Evolutionary conservation across 2,329 filamentous ascomycete genomes (phyloP), one percentile per base, ranked within the genome.

Genomic region (Epichloe gansuensis): DNA sequence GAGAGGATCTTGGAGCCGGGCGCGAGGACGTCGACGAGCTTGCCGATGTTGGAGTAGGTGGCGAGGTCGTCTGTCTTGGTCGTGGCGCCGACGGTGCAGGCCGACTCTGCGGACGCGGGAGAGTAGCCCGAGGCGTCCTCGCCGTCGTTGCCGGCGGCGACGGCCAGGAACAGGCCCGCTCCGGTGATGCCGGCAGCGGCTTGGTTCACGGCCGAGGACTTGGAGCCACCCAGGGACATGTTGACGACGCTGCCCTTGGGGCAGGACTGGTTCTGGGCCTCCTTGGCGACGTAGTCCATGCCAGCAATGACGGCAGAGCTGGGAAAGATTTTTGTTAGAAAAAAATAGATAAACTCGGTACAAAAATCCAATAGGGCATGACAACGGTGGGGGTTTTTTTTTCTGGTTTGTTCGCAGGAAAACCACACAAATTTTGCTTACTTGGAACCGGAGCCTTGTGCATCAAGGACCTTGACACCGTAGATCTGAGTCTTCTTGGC

Each of bases 141-240:
- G 56, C 65, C 66, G 31, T 69, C 65, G 61, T 80, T 80, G 39
- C 77, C 77, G 17, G 77, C 77, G 5, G 77, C 76, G n/a, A 78
- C 76, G 54, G 72, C 75, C 43, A 78, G 67, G 58, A 77, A 75
- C 54, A 78, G 63, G 39, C 75, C 76, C 2, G 65, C 62, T 17
- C 54, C 53, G 57, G 75, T 66, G 42, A 76, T 67, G 44, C 60
- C 62, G 25, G 65, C 65, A 31, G 76, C 74, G 15, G 75, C 76
- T 38, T 59, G 60, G 69, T 80, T 80, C 56, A 78, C 61, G 37
- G 74, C 62, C 0, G 64, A 46, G 5, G 73, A 75, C 57, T 59
- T 63, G 53, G 57, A 47, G n/a, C 76, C 76, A 44, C 77, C 76
- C 11, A 81, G 71, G 8, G 74, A 77, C 75, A 80, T 77, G 67